Conservation (phyloP, 2,329 filamentous ascomycete species). For the Bipolaris oryzae region DNA sequence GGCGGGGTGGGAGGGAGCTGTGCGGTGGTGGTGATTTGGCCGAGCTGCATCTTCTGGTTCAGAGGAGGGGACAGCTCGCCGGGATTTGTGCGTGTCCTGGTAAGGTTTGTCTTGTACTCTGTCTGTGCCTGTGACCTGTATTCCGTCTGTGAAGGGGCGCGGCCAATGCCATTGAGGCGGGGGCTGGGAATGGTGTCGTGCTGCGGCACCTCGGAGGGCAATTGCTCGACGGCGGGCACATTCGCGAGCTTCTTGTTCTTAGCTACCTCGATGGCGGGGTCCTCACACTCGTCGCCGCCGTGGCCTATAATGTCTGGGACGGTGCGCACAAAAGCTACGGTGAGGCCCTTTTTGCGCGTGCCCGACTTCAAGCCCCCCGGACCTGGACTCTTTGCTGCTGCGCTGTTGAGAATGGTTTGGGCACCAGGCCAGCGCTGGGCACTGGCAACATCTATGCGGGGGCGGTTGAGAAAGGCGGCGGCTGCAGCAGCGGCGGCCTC, state of each 20-base stretch:
- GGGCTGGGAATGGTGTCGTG: constrained; percentile 40
- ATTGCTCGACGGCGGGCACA: constrained; percentile 21
- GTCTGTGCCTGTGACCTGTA: constrained; percentile 37
- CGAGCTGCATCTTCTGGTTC: constrained; percentile 45
- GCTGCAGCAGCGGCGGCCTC: constrained; percentile 22
- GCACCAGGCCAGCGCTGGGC: constrained; percentile 60
- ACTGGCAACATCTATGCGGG: constrained; percentile 57
- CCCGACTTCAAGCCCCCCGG: constrained; percentile 46
- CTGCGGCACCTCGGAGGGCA: constrained; percentile 29
- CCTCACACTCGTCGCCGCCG: constrained; percentile 84
- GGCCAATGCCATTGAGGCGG: constrained; percentile 35
- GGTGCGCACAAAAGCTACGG: constrained; percentile 74
- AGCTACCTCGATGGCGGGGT: constrained; percentile 74
- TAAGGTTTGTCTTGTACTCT: constrained; percentile 39
- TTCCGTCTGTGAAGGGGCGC: constrained; percentile 34
- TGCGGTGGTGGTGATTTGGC: constrained; percentile 43
- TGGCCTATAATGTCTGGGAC: constrained; percentile 84
- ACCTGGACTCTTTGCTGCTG: constrained; percentile 42
- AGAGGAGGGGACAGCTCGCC: constrained; percentile 47
- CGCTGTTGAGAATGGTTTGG: constrained; percentile 50
- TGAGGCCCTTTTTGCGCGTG: constrained; percentile 67
- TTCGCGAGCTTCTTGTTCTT: constrained; percentile 55
- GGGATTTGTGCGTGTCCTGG: constrained; percentile 41
- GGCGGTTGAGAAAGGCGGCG: constrained; percentile 40
- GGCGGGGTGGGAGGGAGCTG: constrained; percentile 35